Evolutionary conservation across 2,329 filamentous ascomycete genomes (phyloP), one percentile per base, ranked within the genome.

Genomic region (Ceratocystiopsis brevicomis): DNA sequence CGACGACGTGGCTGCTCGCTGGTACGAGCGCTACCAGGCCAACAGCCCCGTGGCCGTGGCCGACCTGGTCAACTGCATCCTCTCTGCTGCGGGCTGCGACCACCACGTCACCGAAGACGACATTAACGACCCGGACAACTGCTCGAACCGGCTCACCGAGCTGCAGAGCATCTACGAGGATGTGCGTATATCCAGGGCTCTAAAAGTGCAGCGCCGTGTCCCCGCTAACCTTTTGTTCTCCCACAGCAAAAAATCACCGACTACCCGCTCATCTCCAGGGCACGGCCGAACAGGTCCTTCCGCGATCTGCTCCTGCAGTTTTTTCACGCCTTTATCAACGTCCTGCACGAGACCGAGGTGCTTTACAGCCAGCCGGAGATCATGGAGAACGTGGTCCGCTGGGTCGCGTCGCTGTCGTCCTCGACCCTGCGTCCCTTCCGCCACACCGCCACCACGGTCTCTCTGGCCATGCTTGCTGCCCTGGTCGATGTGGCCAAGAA

Each of bases 321-420:
- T 61, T 86, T 94, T 58, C 65, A 74, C 47, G 70, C 79, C 0
- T 65, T 96, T 18, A 71, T 95, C 50, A 72, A 73, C 50, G 74
- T 84, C 6, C 69, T 94, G 41, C 84, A 92, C 54, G 77, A 85
- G 51, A 81, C 81, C n/a, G 81, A 81, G 19, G 63, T 83, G 17
- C 64, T 98, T 41, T 93, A 93, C 62, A 76, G 72, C 38, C 81
- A 92, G 48, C 63, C 67, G 34, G 71, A 78, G 30, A 66, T 98
- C 41, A 76, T 93, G 54, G 86, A 95, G 57, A 94, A 93, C 55
- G 72, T 96, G 40, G 77, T 86, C 52, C 71, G 83, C 45, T 98
- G 90, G 90, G 69, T 95, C 47, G 79, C 78, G 36, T 81, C 83
- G 46, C 84, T 98, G 80, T 90, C 88, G 3, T 90, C 85, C 4